A percentile compares a stretch with the other conserved stretches of the same genome.
These are phyloP conservation scores for Chlamydomonas sphaeroides DNA, from an alignment of 139 green algal genomes.

Conservation along the genomic window DNA sequence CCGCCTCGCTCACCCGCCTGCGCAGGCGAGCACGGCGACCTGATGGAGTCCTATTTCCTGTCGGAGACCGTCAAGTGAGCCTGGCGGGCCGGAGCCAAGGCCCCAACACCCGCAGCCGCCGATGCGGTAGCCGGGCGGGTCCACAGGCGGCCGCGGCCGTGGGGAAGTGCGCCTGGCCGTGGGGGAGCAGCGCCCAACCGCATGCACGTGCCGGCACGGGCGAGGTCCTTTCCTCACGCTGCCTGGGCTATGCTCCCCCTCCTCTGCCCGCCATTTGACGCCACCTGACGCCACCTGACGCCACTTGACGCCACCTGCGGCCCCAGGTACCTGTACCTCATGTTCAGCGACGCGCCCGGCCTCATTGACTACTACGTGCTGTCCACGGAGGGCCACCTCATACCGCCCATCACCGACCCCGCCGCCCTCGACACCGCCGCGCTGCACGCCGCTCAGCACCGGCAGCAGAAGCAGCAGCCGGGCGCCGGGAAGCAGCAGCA, in stretches of 20 bases:
- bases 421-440: neutral
- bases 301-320: too few relatives aligned
- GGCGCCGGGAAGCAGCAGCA: neutral
- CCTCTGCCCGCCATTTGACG: too few relatives aligned
- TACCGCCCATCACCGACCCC: conserved; percentile 53
- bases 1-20: neutral
- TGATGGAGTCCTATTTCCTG: conserved; percentile 95
- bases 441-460: neutral
- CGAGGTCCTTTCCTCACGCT: too few relatives aligned
- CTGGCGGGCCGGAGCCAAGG: too few relatives aligned
- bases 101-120: too few relatives aligned
- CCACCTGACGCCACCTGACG: too few relatives aligned
- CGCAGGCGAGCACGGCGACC: conserved; percentile 75
- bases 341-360: conserved; percentile 60
- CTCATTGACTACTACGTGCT: conserved; percentile 69
- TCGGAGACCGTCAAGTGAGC: conserved; percentile 85
- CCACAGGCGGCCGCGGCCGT: too few relatives aligned
- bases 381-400: conserved; percentile 74
- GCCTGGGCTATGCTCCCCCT: too few relatives aligned
- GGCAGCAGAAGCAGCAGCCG: neutral
- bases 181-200: too few relatives aligned
- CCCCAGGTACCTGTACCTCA: conserved; percentile 82
- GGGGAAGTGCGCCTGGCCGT: too few relatives aligned
- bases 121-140: too few relatives aligned
- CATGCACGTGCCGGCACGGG: too few relatives aligned